These are phyloP conservation scores for Prasinococcaceae sp. DNA, from an alignment of 139 green algal species.

Conservation along the genomic window DNA sequence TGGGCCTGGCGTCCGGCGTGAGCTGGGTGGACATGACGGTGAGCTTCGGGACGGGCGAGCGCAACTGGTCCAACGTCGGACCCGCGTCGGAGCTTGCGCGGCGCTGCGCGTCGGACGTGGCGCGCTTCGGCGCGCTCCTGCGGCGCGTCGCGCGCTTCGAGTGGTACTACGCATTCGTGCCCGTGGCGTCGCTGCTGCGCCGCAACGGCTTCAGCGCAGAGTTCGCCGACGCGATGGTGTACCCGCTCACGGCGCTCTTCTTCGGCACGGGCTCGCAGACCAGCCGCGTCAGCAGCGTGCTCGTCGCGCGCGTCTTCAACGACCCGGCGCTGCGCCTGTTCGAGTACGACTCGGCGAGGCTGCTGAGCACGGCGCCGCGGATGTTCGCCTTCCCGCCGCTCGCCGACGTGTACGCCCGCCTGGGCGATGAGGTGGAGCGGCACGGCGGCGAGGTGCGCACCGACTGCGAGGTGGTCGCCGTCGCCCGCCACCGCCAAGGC, in stretches of 20 bases:
- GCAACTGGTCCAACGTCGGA: conserved; percentile 50
- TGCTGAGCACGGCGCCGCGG: conserved; percentile 37
- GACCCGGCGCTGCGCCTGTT: conserved; percentile 50
- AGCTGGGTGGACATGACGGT: conserved; percentile 35
- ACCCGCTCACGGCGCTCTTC: conserved; percentile 54
- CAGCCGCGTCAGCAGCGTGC: conserved; percentile 32
- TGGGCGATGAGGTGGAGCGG: background rate
- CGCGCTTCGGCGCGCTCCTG: conserved; percentile 35
- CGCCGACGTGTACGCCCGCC: conserved; percentile 18
- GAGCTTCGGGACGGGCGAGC: conserved; percentile 39
- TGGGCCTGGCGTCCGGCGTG: conserved; percentile 12
- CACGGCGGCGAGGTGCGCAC: background rate
- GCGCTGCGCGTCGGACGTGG: conserved; percentile 34
- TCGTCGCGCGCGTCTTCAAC: conserved; percentile 51
- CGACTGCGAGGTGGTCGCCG: conserved; percentile 16
- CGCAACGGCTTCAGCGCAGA: conserved; percentile 34
- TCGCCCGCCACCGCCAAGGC: conserved; percentile 8
- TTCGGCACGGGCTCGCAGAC: conserved; percentile 62
- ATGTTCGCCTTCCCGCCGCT: conserved; percentile 61
- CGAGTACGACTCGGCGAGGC: conserved; percentile 39
- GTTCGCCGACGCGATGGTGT: conserved; percentile 49
- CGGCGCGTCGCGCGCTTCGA: conserved; percentile 39
- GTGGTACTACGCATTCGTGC: conserved; percentile 42
- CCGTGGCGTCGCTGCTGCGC: conserved; percentile 38
- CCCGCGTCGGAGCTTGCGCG: conserved; percentile 23